Evolutionary conservation across 306 rosid genomes (phyloP).

Genomic region (Malus sylvestris): DNA sequence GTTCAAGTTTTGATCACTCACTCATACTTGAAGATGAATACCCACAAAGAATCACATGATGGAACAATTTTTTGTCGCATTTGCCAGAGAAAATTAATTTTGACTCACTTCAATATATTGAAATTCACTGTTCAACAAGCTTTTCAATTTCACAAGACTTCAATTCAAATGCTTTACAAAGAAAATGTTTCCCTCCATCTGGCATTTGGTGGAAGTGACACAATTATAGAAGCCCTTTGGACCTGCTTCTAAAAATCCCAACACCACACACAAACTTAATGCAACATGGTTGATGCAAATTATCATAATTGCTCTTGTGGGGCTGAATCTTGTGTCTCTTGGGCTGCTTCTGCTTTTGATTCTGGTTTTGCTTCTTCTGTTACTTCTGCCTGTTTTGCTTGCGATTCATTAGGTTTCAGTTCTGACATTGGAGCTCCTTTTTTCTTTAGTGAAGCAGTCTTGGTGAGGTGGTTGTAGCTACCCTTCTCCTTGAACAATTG

Average conservation of each 20-base stretch:
- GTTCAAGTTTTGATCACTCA: neutral
- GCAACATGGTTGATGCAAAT: neutral
- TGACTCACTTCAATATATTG: neutral
- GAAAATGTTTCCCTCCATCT: neutral
- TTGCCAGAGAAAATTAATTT: neutral
- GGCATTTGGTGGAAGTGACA: neutral
- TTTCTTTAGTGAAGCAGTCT: slow-evolving; percentile 52
- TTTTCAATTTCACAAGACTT: neutral
- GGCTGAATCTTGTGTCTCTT: slow-evolving; percentile 9
- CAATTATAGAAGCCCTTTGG: neutral
- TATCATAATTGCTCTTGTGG: slow-evolving; percentile 13
- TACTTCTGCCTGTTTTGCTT: slow-evolving; percentile 4
- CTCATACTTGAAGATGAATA: too few species aligned
- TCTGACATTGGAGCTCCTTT: slow-evolving; percentile 2
- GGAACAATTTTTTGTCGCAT: neutral
- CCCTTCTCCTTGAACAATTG: slow-evolving; percentile 82
- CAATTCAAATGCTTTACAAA: neutral
- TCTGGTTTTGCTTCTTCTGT: slow-evolving; percentile 9
- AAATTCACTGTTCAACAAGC: neutral
- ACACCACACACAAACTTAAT: neutral
- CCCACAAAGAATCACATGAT: too few species aligned
- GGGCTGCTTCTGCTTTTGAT: neutral
- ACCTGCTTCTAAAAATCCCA: neutral
- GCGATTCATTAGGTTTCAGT: slow-evolving; percentile 2
- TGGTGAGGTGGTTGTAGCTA: slow-evolving; percentile 48